Conservation (phyloP, 2,329 filamentous ascomycete species). For the Cladosporium austrohemisphaericum region DNA sequence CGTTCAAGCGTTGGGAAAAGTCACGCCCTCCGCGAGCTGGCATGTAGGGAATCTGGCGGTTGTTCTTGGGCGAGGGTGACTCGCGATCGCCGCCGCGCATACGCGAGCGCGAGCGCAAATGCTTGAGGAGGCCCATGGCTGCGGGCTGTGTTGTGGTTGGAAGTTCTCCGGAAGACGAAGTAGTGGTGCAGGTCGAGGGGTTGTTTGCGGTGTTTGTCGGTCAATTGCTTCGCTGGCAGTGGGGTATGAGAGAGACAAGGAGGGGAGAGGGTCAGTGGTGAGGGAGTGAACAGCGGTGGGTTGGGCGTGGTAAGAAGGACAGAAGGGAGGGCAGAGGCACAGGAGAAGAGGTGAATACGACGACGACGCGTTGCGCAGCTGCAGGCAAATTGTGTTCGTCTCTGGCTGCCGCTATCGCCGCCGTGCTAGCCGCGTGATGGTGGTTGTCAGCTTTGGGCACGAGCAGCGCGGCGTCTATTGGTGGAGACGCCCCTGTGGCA, state of each 20-base stretch:
- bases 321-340: background rate
- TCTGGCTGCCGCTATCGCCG: background rate
- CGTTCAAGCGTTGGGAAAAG: slow-evolving; percentile 53
- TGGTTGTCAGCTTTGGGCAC: slow-evolving; percentile 12
- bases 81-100: slow-evolving; percentile 21
- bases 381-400: slow-evolving; percentile 3
- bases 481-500: slow-evolving; percentile 13
- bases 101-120: slow-evolving; percentile 43
- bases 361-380: too few relatives aligned
- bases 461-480: slow-evolving; percentile 2
- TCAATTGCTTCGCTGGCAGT: background rate
- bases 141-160: background rate
- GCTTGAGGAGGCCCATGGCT: slow-evolving; percentile 49
- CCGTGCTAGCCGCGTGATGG: slow-evolving; percentile 7
- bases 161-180: too few relatives aligned
- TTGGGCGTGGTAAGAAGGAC: background rate
- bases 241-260: background rate
- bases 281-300: background rate
- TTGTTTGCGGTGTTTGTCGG: background rate
- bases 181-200: background rate
- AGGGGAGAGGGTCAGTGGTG: background rate
- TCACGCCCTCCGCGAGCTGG: slow-evolving; percentile 20
- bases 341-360: slow-evolving; percentile 3
- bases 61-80: slow-evolving; percentile 13
- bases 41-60: slow-evolving; percentile 15